phyloP scores from a whole-genome alignment of 192 early-diverging fungal species.

The Linnemannia elongata region DNA sequence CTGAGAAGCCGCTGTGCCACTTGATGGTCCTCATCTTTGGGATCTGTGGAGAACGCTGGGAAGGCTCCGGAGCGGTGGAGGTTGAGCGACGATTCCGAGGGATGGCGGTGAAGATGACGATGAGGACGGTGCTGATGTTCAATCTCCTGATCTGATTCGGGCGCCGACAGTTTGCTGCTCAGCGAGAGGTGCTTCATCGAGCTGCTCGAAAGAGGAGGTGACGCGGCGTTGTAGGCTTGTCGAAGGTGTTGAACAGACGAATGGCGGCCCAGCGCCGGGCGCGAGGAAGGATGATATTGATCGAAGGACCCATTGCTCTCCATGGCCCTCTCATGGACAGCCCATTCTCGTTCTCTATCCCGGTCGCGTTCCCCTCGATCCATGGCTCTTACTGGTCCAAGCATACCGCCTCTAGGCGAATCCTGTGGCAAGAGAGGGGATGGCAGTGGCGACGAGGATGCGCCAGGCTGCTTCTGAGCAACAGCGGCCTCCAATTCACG shows the following conservation, averaged over 20 bases:
- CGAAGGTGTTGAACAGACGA: conserved; percentile 42
- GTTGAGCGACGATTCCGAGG: conserved; percentile 48
- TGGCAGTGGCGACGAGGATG: conserved; percentile 13
- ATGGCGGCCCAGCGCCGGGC: conserved; percentile 33
- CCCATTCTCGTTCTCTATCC: conserved; percentile 37
- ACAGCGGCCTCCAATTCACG: conserved; percentile 28
- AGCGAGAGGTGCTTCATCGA: conserved; percentile 33
- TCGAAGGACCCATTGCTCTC: conserved; percentile 18
- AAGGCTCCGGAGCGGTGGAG: conserved; percentile 23
- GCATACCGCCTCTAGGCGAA: background rate
- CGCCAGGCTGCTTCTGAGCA: background rate
- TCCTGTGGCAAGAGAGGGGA: conserved; percentile 27
- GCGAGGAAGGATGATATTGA: conserved; percentile 27
- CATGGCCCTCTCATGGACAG: conserved; percentile 12
- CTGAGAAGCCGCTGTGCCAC: conserved; percentile 8
- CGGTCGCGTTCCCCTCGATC: conserved; percentile 30
- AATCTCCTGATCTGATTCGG: conserved; percentile 38
- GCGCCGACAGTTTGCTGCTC: conserved; percentile 13
- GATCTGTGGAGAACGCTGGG: background rate
- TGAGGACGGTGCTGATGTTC: conserved; percentile 34
- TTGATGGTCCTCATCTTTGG: conserved; percentile 15
- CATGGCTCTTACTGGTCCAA: background rate
- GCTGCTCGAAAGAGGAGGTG: conserved; percentile 34
- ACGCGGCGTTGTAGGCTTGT: conserved; percentile 37
- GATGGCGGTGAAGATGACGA: conserved; percentile 46